Percentiles rank a stretch among this genome's conserved stretches.
Evolutionary conservation across 257 asterid species (phyloP).

Genomic region (Agastache rugosa): DNA sequence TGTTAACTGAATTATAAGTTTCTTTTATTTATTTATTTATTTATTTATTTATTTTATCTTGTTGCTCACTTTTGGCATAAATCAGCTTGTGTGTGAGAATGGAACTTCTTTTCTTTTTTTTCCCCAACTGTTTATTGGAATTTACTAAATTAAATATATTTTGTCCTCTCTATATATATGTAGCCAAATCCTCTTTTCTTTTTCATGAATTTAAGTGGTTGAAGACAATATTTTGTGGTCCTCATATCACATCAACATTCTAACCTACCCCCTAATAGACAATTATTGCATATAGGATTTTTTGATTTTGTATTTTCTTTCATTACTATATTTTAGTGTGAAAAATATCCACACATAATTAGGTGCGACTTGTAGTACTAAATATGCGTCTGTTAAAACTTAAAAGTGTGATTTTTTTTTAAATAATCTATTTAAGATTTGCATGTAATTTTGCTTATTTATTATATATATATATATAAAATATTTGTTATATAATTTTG

Average conservation of each 20-base stretch:
- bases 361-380: too few species aligned
- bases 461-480: too few species aligned
- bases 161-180: background rate
- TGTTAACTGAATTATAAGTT: constrained; percentile 15
- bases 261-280: constrained; percentile 2
- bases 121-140: too few species aligned
- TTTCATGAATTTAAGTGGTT: constrained; percentile 33
- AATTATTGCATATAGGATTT: background rate
- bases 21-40: background rate
- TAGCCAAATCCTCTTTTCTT: background rate
- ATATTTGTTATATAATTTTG: too few species aligned
- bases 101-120: background rate
- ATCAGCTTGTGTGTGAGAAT: constrained; percentile 26
- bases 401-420: too few species aligned
- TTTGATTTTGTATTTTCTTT: background rate
- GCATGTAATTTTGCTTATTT: too few species aligned
- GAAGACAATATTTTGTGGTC: constrained; percentile 32
- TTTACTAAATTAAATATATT: too few species aligned
- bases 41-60: background rate
- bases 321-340: background rate
- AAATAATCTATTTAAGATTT: too few species aligned
- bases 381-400: too few species aligned
- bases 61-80: background rate
- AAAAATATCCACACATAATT: background rate
- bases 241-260: constrained; percentile 31